Conservation (phyloP, 2,329 filamentous ascomycete genomes). For the Cadophora sp. region DNA sequence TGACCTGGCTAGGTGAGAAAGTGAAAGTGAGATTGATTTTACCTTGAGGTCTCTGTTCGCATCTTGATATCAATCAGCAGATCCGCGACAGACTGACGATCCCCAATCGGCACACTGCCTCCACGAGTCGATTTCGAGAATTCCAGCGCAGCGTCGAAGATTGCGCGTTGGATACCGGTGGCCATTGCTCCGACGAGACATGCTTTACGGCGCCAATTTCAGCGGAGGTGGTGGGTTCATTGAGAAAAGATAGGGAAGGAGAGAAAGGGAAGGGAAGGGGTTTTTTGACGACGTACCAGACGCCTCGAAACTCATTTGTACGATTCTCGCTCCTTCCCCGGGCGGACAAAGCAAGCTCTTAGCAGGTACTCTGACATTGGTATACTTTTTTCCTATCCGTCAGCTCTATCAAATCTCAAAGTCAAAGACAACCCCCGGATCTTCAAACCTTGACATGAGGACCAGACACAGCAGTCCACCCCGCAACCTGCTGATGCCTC, state of each 20-base stretch:
- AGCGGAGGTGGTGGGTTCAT: no score
- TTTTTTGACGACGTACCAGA: constrained; percentile 2
- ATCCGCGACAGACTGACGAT: constrained; percentile 57
- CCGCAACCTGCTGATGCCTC: constrained; percentile 51
- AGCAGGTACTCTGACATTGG: constrained; percentile 52
- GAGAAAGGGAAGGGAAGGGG: no score
- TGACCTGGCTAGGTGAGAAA: no score
- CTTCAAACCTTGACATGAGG: constrained; percentile 48
- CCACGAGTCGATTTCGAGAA: constrained; percentile 56
- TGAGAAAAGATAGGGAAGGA: no score
- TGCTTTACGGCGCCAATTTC: no score
- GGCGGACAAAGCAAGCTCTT: constrained; percentile 53
- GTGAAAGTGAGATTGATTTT: no score
- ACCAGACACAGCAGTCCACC: constrained; percentile 55
- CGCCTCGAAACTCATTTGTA: constrained; percentile 49
- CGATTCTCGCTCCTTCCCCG: constrained; percentile 50
- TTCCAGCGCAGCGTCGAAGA: constrained; percentile 56
- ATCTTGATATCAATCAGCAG: constrained; percentile 58
- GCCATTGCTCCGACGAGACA: constrained; percentile 60
- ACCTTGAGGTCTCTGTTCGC: constrained; percentile 50
- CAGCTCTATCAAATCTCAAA: no score
- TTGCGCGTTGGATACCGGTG: constrained; percentile 57
- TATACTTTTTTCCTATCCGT: constrained; percentile 46
- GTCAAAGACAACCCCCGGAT: no score
- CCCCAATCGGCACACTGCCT: constrained; percentile 52